Evolutionary conservation across 441 rosid species (phyloP), one percentile per base, ranked within the genome.

Genomic region (Jatropha multifida): DNA sequence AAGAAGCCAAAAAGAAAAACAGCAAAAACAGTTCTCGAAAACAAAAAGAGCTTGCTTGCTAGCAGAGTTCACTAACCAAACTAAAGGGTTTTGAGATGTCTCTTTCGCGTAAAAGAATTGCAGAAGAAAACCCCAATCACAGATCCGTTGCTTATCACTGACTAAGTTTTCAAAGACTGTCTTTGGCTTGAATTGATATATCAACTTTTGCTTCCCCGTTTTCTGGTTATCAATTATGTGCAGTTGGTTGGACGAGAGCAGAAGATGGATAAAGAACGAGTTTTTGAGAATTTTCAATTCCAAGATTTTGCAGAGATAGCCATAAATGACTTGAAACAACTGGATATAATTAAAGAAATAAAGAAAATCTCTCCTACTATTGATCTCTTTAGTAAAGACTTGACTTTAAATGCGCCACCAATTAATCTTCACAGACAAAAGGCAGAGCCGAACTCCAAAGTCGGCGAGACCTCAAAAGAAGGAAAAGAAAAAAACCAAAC

Each of bases 391-490:
- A 73, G 78, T 55, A 66, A 84, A 77, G 76, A 72, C 80, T 44
- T 55, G 42, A 32, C 68, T 77, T 85, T 51, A 32, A 88, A 83
- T 83, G 86, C 80, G 87, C 84, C 85, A 80, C 78, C 82, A 85
- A 32, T 32, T 32, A 32, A 82, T 79, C 73, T 68, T 63, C 49
- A 10, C 58, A 69, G 74, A 55, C 65, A 63, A 75, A 64, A 75
- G 76, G 77, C 72, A 48, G 81, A 48, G 85, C 82, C 77, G 81
- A 69, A 80, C 48, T 65, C 77, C 75, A 82, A 82, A 82, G 88
- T 78, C 90, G 87, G 87, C 90, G 85, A 76, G 66, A 56, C 89
- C 89, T 83, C 78, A 80, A 85, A 85, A 86, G 82, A 79, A 74
- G 81, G 80, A 69, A 76, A 65, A 69, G 4, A 12, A 75, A 52